Conservation (phyloP, 805 yeast genomes). For the Candida nitratophila region DNA sequence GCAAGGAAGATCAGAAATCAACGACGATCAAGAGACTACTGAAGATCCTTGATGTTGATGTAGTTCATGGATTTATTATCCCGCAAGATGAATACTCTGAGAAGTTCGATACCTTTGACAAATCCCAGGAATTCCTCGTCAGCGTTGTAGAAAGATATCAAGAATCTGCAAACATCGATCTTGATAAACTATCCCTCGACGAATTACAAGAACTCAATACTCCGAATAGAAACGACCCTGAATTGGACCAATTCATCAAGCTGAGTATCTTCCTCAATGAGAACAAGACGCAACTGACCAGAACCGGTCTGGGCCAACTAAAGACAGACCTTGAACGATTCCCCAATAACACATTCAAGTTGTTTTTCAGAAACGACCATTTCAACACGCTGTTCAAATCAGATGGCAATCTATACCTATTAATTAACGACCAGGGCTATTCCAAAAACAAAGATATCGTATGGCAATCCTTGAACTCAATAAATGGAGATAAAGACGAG, state of each 20-base stretch:
- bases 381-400: conserved; percentile 63
- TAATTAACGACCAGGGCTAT: conserved; percentile 74
- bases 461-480: conserved; percentile 74
- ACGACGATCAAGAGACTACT: conserved; percentile 17
- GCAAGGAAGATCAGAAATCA: conserved; percentile 10
- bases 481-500: conserved; percentile 61
- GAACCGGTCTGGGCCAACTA: conserved; percentile 49
- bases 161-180: conserved; percentile 1
- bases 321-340: conserved; percentile 27
- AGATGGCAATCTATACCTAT: conserved; percentile 42
- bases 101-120: conserved; percentile 16
- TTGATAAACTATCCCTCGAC: conserved; percentile 3
- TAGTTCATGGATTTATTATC: conserved; percentile 75
- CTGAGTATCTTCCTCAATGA: conserved; percentile 40
- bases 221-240: background rate
- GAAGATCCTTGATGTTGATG: conserved; percentile 20
- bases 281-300: conserved; percentile 73
- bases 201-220: conserved; percentile 2
- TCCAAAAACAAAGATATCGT: conserved; percentile 41
- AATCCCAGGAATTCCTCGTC: conserved; percentile 23
- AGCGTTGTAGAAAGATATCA: conserved; percentile 8
- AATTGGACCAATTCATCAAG: conserved; percentile 5
- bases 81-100: conserved; percentile 2
- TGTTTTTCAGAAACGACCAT: conserved; percentile 87
- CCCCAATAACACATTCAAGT: conserved; percentile 47